Base-by-base conservation (phyloP, 2,329 filamentous ascomycete species). In the Trichoderma atrobrunneum region DNA sequence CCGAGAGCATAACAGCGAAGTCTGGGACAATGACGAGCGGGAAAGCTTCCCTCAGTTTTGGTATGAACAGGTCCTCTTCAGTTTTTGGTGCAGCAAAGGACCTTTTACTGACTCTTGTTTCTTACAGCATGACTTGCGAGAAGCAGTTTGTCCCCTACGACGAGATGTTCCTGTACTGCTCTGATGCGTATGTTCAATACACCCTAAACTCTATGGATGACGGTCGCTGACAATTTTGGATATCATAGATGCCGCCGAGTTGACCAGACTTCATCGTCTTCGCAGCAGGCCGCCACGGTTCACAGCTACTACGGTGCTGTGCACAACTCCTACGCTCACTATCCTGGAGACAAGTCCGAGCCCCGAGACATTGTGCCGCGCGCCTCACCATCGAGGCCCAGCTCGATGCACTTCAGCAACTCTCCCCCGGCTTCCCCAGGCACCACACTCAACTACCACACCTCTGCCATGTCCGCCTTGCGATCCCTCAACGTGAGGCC, bases 1-100 rank as follows among this genome's bases (percentile, higher is more conserved):
- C 12, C 84, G 84, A 70, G 85, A 88, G 62, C 82, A 85, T 30
- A 86, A 88, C 72, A 85, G 87, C 43, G 66, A 70, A 6, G 84
- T 83, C 78, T 87, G 83, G 78, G 85, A 87, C 68, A 85, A 88
- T 68, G 86, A 90, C 70, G 88, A 89, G 77, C 83, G 87, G 70
- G 89, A 91, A 77, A 89, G 86, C 79, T 91, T 91, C 74, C 89
- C 89, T 26, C 88, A 90, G 78, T 91, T 85, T 77, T 91, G 89
- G 89, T 91, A 85, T 72, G 88, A 11, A 65, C 14, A 18, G 34
- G 12, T n/a, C 71, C 57, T 69, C 65, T 72, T 11, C 57, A 74
- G 28, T n/a, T 62, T 30, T 62, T 57, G 51, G 68, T 73, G 26
- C 43, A 18, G 28, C 7, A 14, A 18, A 32, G 0, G n/a, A 3